These are phyloP conservation scores for Fragaria nilgerrensis DNA, from an alignment of 306 rosid genomes.

Conservation along the genomic window DNA sequence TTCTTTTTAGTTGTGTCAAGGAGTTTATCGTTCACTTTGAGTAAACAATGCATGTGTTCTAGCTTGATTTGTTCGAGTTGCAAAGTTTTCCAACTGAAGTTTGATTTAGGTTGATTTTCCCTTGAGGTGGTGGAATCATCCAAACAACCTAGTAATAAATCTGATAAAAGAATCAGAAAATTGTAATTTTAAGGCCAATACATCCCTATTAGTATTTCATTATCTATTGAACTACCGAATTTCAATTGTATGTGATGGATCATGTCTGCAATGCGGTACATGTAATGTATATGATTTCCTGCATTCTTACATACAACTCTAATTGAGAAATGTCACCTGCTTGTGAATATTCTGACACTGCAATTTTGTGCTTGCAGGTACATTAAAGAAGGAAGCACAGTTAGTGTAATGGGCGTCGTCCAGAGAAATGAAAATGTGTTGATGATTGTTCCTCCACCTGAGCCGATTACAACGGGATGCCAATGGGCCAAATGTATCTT, in stretches of 20 bases:
- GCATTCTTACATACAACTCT: neutral
- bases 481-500: conserved; percentile 88
- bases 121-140: neutral
- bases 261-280: neutral
- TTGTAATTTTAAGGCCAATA: neutral
- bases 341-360: conserved; percentile 22
- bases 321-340: neutral
- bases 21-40: conserved; percentile 5
- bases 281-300: neutral
- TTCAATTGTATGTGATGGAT: neutral
- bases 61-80: neutral
- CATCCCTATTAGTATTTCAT: neutral
- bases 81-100: neutral
- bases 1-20: neutral
- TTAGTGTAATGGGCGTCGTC: conserved; percentile 97
- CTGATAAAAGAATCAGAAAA: neutral
- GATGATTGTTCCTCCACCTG: conserved; percentile 94
- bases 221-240: neutral
- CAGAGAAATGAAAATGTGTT: conserved; percentile 95
- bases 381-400: conserved; percentile 98
- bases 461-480: conserved; percentile 84
- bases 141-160: neutral
- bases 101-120: neutral
- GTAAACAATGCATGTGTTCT: neutral
- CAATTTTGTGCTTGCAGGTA: conserved; percentile 50